Evolutionary conservation across 2,329 filamentous ascomycete species (phyloP).

Genomic region (Biscogniauxia sp.): DNA sequence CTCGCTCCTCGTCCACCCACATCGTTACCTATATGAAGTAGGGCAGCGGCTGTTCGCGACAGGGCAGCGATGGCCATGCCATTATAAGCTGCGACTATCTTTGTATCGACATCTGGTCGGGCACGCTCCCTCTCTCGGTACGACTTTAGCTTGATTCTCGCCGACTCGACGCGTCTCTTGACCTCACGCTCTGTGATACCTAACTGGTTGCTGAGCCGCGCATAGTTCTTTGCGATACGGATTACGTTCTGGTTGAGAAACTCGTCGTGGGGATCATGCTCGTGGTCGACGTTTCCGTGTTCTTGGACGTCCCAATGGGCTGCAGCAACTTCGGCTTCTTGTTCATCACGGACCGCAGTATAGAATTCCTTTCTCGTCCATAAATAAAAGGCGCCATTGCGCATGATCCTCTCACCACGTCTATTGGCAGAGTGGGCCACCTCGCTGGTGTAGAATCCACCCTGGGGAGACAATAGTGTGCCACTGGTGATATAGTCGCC

Average conservation of each 20-base stretch:
- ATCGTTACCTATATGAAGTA: constrained; percentile 57
- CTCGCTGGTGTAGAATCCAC: constrained; percentile 84
- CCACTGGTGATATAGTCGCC: constrained; percentile 78
- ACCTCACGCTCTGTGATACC: constrained; percentile 69
- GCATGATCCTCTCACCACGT: constrained; percentile 74
- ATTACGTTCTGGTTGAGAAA: constrained; percentile 93
- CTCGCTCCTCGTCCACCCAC: constrained; percentile 52
- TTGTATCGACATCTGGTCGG: constrained; percentile 78
- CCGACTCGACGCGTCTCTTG: constrained; percentile 62
- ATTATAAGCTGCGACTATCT: constrained; percentile 85
- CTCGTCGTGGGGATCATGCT: constrained; percentile 87
- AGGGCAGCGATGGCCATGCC: constrained; percentile 82
- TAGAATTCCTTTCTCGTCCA: constrained; percentile 91
- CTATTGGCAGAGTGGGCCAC: constrained; percentile 81
- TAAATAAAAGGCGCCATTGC: constrained; percentile 90
- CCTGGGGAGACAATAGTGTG: constrained; percentile 64
- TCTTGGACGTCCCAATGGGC: constrained; percentile 81
- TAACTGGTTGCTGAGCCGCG: constrained; percentile 72
- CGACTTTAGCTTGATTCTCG: constrained; percentile 65
- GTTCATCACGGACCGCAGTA: constrained; percentile 62
- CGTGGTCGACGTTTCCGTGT: constrained; percentile 80
- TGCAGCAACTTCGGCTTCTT: constrained; percentile 71
- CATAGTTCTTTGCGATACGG: constrained; percentile 64
- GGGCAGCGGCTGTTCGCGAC: constrained; percentile 67
- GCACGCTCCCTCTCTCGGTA: constrained; percentile 73